Evolutionary conservation across 768 basidiomycete genomes (phyloP), one percentile per base, ranked within the genome.

Genomic region (Mycena metata): DNA sequence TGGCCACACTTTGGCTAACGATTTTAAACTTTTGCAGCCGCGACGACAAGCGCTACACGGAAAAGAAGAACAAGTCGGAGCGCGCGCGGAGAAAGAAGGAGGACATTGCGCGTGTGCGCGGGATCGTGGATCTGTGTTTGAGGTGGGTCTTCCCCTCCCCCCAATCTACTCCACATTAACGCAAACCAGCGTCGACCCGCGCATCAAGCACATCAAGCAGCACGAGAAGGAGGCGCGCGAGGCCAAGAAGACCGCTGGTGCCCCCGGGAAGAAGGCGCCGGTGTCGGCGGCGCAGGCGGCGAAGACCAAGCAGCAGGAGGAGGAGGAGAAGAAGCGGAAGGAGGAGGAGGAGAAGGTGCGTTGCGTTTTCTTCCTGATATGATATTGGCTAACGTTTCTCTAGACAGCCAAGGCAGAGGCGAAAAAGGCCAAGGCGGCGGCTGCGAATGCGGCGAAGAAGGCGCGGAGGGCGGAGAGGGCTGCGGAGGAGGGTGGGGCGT

Each of bases 31-130:
- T n/a, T n/a, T n/a, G n/a, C n/a, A n/a, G 95, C 77, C 97, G 97
- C 64, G 97, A 99, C 79, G 97, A 99, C 80, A 99, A 99, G 82
- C 92, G 97, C 35, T 98, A 96, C 83, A 96, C 95, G 19, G 97
- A 99, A 83, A 99, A 98, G 87, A 99, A 99, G 88, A 99, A 99
- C 89, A 98, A 98, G 82, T 82, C 94, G 7, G 97, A 99, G 82
- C 96, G 97, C 39, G 94, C 96, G 15, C 88, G 96, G 65, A 86
- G 95, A 78, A 99, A 99, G 86, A 98, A 98, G 86, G 97, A 98
- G 73, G 97, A 99, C 81, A 98, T 89, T 50, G 92, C 95, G 15
- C 93, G 96, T 74, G 80, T 98, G 33, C 91, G 97, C 60, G 84
- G 84, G 30, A 83, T 99, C 26, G 96, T 99, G 56, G 97, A 99